Percentiles rank a stretch among this genome's conserved stretches.
Evolutionary conservation across 2,329 filamentous ascomycete species (phyloP).

Genomic region (Scedosporium dehoogii): DNA sequence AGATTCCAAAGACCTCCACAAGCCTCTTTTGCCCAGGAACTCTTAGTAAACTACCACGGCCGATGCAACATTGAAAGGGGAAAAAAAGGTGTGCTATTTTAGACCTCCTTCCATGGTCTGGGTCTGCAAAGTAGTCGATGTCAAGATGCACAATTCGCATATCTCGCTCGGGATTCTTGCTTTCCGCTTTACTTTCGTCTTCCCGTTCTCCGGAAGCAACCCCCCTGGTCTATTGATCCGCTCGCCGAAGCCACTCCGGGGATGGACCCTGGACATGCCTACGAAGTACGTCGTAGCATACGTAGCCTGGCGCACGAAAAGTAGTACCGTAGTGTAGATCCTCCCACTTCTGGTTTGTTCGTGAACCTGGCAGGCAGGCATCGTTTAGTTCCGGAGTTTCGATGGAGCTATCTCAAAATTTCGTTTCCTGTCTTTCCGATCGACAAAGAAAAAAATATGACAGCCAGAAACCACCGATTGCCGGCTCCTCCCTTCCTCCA

Average conservation of each 20-base stretch:
- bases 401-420: not conserved
- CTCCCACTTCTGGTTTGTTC: not conserved
- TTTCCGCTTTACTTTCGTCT: not conserved
- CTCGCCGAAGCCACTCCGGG: not conserved
- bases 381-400: not conserved
- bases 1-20: not conserved
- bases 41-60: too few species aligned
- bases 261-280: not conserved
- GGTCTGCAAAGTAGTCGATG: too few species aligned
- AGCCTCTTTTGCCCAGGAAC: not conserved
- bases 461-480: not conserved
- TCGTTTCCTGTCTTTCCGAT: not conserved
- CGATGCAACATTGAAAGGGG: too few species aligned
- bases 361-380: not conserved
- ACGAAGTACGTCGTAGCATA: too few species aligned
- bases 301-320: too few species aligned
- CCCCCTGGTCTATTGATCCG: not conserved
- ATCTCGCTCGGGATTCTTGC: too few species aligned
- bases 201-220: not conserved
- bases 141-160: too few species aligned
- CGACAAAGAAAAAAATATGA: not conserved
- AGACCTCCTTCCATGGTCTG: not conserved
- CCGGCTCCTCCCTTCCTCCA: not conserved
- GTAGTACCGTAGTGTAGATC: not conserved
- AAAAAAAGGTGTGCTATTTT: too few species aligned